Evolutionary conservation across 148 eudicot species (phyloP), one percentile per base, ranked within the genome.

Genomic region (Fallopia convolvulus): DNA sequence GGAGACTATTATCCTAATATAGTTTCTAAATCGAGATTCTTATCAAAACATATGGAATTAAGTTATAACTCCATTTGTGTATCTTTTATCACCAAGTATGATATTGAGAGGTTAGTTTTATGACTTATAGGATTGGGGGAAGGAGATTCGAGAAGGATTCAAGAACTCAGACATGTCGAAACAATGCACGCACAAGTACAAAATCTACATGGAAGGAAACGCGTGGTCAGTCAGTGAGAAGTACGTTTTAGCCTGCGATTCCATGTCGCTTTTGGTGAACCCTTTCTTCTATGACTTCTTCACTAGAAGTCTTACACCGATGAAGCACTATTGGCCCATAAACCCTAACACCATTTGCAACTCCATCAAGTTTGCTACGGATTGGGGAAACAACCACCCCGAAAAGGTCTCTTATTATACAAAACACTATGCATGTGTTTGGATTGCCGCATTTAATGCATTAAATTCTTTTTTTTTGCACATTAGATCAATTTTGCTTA

Each of bases 201-300:
- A 84, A 76, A 79, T 84, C 30, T 84, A 84, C 60, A 78, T 77
- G 15, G 87, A 84, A 82, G 87, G 87, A 23, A 73, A 63, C 8
- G 70, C 84, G 33, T 84, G 87, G 87, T 84, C 84, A 5, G 87
- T 84, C 9, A 84, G 87, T 12, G 73, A 84, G 49, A 84, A 84
- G 79, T 84, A 82, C n/a, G 82, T 84, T n/a, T 66, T 84, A 68
- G 82, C 87, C 13, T 84, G 87, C 14, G 87, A 82, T 20, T 84
- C 87, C 2, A 60, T 84, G 79, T 58, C 75, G 47, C 74, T 84
- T 56, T 18, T 77, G 6, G 53, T 84, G 65, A 65, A 63, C 6
- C 84, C 87, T 2, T 78, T 23, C 1, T 84, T 73, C 65, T 82
- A 84, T 17, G 87, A 84, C 52, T 79, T 84, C 83, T 84, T 79